Conservation (phyloP, 345 rosid genomes). For the Dipteronia sinensis region DNA sequence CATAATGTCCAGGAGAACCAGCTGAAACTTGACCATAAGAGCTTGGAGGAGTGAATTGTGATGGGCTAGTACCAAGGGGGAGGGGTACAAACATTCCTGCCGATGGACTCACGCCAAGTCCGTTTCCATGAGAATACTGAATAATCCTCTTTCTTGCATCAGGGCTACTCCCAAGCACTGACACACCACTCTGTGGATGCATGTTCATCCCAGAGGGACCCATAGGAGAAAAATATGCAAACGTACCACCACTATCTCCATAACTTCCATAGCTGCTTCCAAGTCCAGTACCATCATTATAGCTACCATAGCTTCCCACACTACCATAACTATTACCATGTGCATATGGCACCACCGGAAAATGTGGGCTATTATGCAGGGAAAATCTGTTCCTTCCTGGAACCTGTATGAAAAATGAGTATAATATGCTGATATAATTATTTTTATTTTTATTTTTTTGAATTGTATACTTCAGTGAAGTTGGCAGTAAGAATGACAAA, state of each 20-base stretch:
- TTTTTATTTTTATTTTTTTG: not conserved
- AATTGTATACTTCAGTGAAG: slow-evolving; percentile 15
- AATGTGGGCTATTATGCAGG: slow-evolving; percentile 82
- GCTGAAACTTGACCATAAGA: slow-evolving; percentile 61
- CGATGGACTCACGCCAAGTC: slow-evolving; percentile 91
- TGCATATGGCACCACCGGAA: slow-evolving; percentile 62
- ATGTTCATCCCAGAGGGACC: slow-evolving; percentile 83
- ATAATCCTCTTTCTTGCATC: slow-evolving; percentile 82
- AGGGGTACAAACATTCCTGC: slow-evolving; percentile 90
- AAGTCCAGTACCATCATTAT: slow-evolving; percentile 75
- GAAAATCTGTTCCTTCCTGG: slow-evolving; percentile 67
- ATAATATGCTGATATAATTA: not conserved
- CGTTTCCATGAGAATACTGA: slow-evolving; percentile 78
- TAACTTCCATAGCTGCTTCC: slow-evolving; percentile 94
- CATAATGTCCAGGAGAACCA: slow-evolving; percentile 96
- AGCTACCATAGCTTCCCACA: slow-evolving; percentile 95
- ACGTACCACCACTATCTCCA: slow-evolving; percentile 72
- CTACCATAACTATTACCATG: slow-evolving; percentile 92
- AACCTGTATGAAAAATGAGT: slow-evolving; percentile 46
- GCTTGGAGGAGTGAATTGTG: slow-evolving; percentile 92
- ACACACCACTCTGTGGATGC: slow-evolving; percentile 66
- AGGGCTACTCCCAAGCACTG: slow-evolving; percentile 90
- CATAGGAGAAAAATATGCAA: slow-evolving; percentile 90
- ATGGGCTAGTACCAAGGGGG: slow-evolving; percentile 96
- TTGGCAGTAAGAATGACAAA: not conserved